Evolutionary conservation across 1,284 basidiomycete species (phyloP).

Genomic region (Cryptococcus neoformans): DNA sequence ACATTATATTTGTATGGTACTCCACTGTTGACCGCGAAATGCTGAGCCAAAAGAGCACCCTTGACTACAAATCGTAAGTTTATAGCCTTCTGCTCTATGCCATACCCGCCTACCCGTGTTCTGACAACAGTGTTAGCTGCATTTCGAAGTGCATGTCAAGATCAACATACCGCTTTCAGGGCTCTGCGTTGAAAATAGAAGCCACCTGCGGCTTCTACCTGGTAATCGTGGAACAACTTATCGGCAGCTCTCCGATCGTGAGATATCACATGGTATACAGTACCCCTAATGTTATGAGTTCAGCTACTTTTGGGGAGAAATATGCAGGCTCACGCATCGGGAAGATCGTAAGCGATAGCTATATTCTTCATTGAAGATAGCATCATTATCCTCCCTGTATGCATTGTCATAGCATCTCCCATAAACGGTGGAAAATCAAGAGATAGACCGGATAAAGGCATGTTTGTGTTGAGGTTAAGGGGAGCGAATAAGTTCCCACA

Average conservation of each 20-base stretch:
- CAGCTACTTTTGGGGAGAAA: no score
- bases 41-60: conserved; percentile 35
- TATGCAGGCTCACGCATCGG: conserved; percentile 8
- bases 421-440: conserved; percentile 5
- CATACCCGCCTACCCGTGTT: conserved; percentile 1
- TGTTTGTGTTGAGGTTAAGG: conserved; percentile 5
- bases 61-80: conserved; percentile 11
- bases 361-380: not conserved
- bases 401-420: conserved; percentile 13
- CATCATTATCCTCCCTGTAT: conserved; percentile 9
- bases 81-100: no score
- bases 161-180: conserved; percentile 19
- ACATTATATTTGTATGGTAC: conserved; percentile 45
- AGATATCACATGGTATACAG: conserved; percentile 31
- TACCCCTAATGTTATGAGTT: conserved; percentile 9
- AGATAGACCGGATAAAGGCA: not conserved
- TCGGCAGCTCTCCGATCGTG: conserved; percentile 13
- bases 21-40: conserved; percentile 45
- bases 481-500: conserved; percentile 14
- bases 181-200: conserved; percentile 38
- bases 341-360: conserved; percentile 13
- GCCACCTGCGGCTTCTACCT: conserved; percentile 22
- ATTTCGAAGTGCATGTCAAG: not conserved
- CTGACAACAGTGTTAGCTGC: not conserved
- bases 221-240: conserved; percentile 31